Base-by-base conservation (phyloP, 441 rosid genomes). In the Adansonia grandidieri region DNA sequence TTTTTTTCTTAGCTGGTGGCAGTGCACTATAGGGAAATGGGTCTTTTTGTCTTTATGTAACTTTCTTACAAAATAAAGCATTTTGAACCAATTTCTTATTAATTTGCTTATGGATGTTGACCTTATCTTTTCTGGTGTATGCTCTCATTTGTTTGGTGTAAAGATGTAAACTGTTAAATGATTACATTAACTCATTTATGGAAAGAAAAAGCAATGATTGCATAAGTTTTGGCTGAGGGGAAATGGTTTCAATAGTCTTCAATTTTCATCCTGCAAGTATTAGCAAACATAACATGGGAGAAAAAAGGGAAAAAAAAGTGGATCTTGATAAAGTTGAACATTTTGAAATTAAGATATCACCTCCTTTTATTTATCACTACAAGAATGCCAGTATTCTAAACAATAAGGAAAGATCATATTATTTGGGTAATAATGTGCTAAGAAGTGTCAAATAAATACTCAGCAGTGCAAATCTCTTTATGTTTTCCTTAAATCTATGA, bases 41-140 rank as follows among this genome's bases (percentile, higher is more conserved):
- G 11, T 48, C 57, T 48, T 69, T 40, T 69, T 47, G 20, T 48
- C 13, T 50, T 50, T 28, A 50, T 48, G 7, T 50, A 14, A 0
- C 42, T 3, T 22, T 22, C 20, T 3, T 50, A 22, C 45, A 24
- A 70, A 22, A 70, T 28, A 24, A 14, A 70, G 60, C 20, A 14
- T 70, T 48, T 66, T 48, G 73, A 69, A 40, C 51, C 56, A 48
- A 4, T 70, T 70, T 70, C 44, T 70, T 51, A 56, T 37, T 57
- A 17, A 56, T 73, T 17, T 73, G n/a, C 32, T 56, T 17, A 2
- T 10, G 64, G 11, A 72, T 40, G 76, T 54, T 10, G 76, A 40
- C 50, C 60, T 53, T 15, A 40, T 71, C 62, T 53, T 71, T 71
- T 61, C 53, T 71, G 74, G 10, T 71, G 9, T 54, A 54, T 54